A percentile compares a stretch with the other conserved stretches of the same genome.
phyloP scores from a whole-genome alignment of 148 eudicot species.

The Rhododendron vialii region DNA sequence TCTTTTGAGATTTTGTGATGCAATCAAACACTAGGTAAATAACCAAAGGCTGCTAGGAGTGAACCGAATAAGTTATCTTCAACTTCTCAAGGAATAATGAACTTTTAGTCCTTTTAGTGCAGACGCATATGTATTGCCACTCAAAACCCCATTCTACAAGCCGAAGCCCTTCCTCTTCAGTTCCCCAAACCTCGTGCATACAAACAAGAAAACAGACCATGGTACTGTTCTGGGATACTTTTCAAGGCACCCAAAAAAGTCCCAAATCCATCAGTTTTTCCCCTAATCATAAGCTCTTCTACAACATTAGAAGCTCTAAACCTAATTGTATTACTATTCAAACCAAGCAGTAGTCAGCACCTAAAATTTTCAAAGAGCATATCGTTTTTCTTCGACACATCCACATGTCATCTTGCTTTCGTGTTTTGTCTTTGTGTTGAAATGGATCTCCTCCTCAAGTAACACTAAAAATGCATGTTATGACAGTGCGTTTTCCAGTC shows the following conservation, averaged over 20 bases:
- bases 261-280: background rate
- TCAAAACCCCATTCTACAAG: background rate
- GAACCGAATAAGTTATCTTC: background rate
- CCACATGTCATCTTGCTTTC: background rate
- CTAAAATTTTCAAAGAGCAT: background rate
- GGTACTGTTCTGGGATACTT: background rate
- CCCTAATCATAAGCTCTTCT: background rate
- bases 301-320: background rate
- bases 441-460: constrained; percentile 1
- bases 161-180: background rate
- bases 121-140: background rate
- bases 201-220: background rate
- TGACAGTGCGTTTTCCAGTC: background rate
- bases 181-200: background rate
- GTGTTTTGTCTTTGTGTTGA: background rate
- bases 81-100: background rate
- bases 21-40: background rate
- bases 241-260: background rate
- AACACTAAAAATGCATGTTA: background rate
- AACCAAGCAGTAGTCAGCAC: background rate
- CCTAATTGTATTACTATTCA: background rate
- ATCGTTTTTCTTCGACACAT: background rate
- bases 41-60: background rate
- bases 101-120: background rate
- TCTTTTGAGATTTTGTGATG: background rate